Evolutionary conservation across 2,329 filamentous ascomycete genomes (phyloP).

Genomic region (Colletotrichum lentis): DNA sequence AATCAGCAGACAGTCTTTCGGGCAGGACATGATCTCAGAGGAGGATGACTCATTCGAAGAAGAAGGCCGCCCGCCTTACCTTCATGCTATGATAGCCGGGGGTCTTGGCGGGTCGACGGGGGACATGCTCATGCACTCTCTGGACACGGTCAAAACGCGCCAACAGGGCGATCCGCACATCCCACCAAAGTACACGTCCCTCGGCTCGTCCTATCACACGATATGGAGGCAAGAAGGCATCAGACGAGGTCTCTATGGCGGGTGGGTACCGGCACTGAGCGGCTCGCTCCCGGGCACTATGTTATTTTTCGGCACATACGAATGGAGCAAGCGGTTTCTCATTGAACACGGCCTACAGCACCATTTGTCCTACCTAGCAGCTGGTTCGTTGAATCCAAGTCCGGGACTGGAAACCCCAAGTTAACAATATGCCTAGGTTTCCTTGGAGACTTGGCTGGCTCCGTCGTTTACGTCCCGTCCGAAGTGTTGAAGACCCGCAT

Average conservation of each 20-base stretch:
- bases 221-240: conserved; percentile 94
- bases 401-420: not conserved
- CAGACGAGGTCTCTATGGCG: conserved; percentile 85
- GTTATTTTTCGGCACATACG: conserved; percentile 95
- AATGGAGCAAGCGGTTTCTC: conserved; percentile 90
- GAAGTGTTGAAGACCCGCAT: conserved; percentile 98
- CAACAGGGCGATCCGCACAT: conserved; percentile 96
- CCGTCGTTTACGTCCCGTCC: conserved; percentile 92
- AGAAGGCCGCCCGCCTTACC: conserved; percentile 55
- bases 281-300: conserved; percentile 95
- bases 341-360: conserved; percentile 84
- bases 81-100: conserved; percentile 86
- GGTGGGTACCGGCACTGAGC: conserved; percentile 88
- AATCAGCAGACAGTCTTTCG: conserved; percentile 31
- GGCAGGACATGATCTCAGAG: conserved; percentile 33
- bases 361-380: conserved; percentile 83
- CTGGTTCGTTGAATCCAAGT: conserved; percentile 63
- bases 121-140: conserved; percentile 97
- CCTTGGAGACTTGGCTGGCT: conserved; percentile 89
- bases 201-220: conserved; percentile 89
- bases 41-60: conserved; percentile 50
- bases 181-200: conserved; percentile 89
- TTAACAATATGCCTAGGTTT: conserved; percentile 67
- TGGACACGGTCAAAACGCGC: conserved; percentile 97
- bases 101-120: conserved; percentile 91